A percentile compares a stretch with the other conserved stretches of the same genome.
These are phyloP conservation scores for Cupressus sempervirens DNA, from an alignment of 75 land plant genomes.

Conservation along the genomic window DNA sequence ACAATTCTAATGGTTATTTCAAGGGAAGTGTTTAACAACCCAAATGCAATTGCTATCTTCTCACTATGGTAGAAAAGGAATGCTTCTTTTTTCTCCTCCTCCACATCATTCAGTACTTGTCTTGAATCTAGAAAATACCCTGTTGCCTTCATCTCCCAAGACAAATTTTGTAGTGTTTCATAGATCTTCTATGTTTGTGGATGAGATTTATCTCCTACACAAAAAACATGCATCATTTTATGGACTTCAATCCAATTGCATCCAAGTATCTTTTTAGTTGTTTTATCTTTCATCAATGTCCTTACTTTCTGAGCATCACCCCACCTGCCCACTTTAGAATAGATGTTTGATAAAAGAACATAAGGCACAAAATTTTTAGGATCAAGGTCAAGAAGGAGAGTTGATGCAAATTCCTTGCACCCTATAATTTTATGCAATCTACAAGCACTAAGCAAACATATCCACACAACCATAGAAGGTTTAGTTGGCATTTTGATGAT, in stretches of 20 bases:
- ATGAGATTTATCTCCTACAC: slow-evolving; percentile 8
- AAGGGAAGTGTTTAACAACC: slow-evolving; percentile 12
- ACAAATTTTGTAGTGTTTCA: slow-evolving; percentile 6
- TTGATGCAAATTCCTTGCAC: slow-evolving; percentile 30
- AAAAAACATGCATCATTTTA: not conserved
- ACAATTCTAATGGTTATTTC: not conserved
- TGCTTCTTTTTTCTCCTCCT: slow-evolving; percentile 11
- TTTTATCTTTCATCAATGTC: slow-evolving; percentile 24
- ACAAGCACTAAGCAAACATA: slow-evolving; percentile 42
- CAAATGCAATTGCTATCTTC: slow-evolving; percentile 15
- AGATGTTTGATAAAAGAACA: slow-evolving; percentile 34
- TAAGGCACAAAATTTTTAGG: slow-evolving; percentile 27
- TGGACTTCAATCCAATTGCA: slow-evolving; percentile 27
- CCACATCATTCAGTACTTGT: slow-evolving; percentile 5
- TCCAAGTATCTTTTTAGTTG: slow-evolving; percentile 29
- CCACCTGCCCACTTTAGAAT: slow-evolving; percentile 26
- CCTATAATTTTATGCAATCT: slow-evolving; percentile 16
- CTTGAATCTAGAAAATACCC: slow-evolving; percentile 8
- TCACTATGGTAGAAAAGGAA: slow-evolving; percentile 15
- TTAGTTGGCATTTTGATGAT: slow-evolving; percentile 35
- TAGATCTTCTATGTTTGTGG: slow-evolving; percentile 4
- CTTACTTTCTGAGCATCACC: slow-evolving; percentile 10
- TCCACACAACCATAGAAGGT: slow-evolving; percentile 28
- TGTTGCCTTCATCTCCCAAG: slow-evolving; percentile 6
- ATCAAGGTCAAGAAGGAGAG: slow-evolving; percentile 24